Conservation (phyloP, 2,329 filamentous ascomycete species). For the Laburnicola sp. region DNA sequence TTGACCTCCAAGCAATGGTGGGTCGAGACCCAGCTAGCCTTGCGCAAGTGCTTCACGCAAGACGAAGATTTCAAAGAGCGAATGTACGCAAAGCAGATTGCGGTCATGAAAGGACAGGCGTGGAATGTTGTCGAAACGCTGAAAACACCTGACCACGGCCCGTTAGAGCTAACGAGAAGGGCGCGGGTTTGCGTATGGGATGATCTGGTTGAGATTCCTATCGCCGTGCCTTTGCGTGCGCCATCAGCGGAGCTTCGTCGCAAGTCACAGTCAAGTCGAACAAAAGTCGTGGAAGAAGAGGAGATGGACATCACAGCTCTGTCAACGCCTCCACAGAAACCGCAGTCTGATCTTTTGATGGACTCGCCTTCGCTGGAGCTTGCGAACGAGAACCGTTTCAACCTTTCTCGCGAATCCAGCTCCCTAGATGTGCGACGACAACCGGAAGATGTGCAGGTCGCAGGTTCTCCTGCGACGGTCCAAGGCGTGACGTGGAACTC, state of each 20-base stretch:
- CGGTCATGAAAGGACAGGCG: conserved; percentile 98
- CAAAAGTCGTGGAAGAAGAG: conserved; percentile 62
- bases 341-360: conserved; percentile 69
- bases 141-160: conserved; percentile 89
- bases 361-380: conserved; percentile 57
- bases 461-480: conserved; percentile 41
- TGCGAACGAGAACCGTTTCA: conserved; percentile 51
- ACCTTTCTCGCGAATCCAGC: conserved; percentile 52
- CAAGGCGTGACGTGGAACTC: conserved; percentile 38
- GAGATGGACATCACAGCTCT: conserved; percentile 87
- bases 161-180: conserved; percentile 86
- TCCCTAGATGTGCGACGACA: conserved; percentile 43
- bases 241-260: conserved; percentile 83
- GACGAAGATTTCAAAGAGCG: conserved; percentile 96
- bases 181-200: conserved; percentile 97
- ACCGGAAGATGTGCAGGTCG: conserved; percentile 19
- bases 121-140: conserved; percentile 99
- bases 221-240: conserved; percentile 85
- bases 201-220: conserved; percentile 91
- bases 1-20: conserved; percentile 96
- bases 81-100: conserved; percentile 98
- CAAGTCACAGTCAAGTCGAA: conserved; percentile 53
- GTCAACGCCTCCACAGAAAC: conserved; percentile 57
- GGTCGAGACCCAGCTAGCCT: conserved; percentile 85
- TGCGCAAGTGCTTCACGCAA: conserved; percentile 85